These are phyloP conservation scores for Alternaria rosae DNA, from an alignment of 2,329 filamentous ascomycete genomes.

Conservation along the genomic window DNA sequence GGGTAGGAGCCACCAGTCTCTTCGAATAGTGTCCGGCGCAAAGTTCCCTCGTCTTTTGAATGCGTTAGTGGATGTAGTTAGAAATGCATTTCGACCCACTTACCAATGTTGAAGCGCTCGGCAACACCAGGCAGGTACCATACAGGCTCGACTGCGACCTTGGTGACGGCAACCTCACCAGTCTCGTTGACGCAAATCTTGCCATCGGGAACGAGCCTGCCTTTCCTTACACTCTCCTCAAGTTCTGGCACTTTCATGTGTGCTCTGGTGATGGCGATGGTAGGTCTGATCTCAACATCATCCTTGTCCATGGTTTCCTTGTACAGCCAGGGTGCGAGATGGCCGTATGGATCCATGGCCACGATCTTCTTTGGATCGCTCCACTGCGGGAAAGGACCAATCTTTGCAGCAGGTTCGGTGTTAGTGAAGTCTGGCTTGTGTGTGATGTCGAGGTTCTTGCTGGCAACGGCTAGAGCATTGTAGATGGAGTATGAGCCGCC, in stretches of 20 bases:
- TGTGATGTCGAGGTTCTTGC: slow-evolving; percentile 83
- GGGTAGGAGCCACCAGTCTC: slow-evolving; percentile 96
- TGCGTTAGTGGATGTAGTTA: slow-evolving; percentile 21
- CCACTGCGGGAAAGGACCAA: slow-evolving; percentile 92
- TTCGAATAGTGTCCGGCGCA: slow-evolving; percentile 89
- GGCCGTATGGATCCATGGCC: slow-evolving; percentile 94
- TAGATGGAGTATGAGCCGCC: slow-evolving; percentile 97
- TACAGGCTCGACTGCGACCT: slow-evolving; percentile 94
- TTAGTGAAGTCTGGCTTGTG: slow-evolving; percentile 83
- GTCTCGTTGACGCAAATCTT: slow-evolving; percentile 86
- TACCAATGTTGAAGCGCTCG: slow-evolving; percentile 88
- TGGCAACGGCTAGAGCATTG: slow-evolving; percentile 90
- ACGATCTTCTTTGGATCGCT: slow-evolving; percentile 91
- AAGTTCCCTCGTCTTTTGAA: slow-evolving; percentile 75
- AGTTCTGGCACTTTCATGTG: slow-evolving; percentile 98
- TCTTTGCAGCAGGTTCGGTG: slow-evolving; percentile 87
- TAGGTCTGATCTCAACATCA: slow-evolving; percentile 84
- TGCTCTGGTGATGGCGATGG: slow-evolving; percentile 89
- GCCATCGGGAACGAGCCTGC: slow-evolving; percentile 79
- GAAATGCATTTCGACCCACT: slow-evolving; percentile 25
- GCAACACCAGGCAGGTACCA: slow-evolving; percentile 70
- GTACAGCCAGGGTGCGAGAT: slow-evolving; percentile 84
- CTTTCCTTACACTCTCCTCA: slow-evolving; percentile 82
- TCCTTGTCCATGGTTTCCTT: slow-evolving; percentile 80
- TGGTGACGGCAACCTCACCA: slow-evolving; percentile 92